Evolutionary conservation across 257 asterid genomes (phyloP), one percentile per base, ranked within the genome.

Genomic region (Oldenlandia corymbosa): DNA sequence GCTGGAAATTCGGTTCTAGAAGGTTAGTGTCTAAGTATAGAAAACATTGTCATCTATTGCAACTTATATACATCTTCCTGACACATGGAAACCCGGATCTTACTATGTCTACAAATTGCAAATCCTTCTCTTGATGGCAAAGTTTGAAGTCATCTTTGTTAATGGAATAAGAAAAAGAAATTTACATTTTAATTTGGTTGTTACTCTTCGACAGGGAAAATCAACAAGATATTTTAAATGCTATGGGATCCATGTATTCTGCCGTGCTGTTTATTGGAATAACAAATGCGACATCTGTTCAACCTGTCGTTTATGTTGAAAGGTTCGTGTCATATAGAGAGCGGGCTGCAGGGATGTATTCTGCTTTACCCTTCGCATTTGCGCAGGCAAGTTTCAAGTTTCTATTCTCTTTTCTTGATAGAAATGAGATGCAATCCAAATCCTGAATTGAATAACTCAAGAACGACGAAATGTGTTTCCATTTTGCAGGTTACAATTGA

Each of bases 341-440:
- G 66, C 81, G 97, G 39, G 96, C 93, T 60, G 97, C 97, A 18
- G 96, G 97, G 79, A 87, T 87, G 83, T 90, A 90, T 75, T 90
- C 97, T 17, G 95, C 97, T 58, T 49, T 85, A 70, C 93, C 96
- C n/a, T 88, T 85, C 68, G 97, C 96, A 66, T 85, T 90, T 68
- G 95, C 90, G 60, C 96, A 88, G 92, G 95, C 80, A 46, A 26
- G 34, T 36, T 37, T 47, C 7, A 54, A 24, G 10, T 53, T 14
- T 20, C 0, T 31, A 30, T 59, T 50, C 37, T 43, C 57, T 27
- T 56, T 56, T 26, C 20, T 51, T 28, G 14, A 21, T n/a, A 28
- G 46, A n/a, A 37, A 31, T 32, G 48, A 28, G 24, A 42, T 26
- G 17, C 26, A 16, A 60, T 9, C 10, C 42, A 21, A 54, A 14